Percentiles rank a stretch among this genome's conserved stretches.
phyloP scores from a whole-genome alignment of 129 eudicot species.

The Lonicera japonica region DNA sequence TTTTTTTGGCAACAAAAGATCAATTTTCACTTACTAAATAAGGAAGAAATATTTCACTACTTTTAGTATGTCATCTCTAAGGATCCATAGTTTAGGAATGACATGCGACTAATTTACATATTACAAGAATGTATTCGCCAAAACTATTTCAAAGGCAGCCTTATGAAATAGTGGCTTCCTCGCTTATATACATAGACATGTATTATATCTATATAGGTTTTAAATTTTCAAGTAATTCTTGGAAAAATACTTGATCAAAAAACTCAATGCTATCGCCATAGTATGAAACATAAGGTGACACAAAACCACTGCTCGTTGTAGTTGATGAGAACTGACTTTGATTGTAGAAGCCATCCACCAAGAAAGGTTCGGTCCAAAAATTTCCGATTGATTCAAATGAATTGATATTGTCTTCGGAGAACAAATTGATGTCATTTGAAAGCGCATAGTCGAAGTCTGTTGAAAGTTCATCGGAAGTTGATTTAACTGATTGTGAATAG shows the following conservation, averaged over 20 bases:
- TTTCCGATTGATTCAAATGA: background rate
- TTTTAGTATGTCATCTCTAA: too few relatives aligned
- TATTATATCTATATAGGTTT: too few relatives aligned
- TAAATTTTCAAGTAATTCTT: too few relatives aligned
- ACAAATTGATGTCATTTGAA: background rate
- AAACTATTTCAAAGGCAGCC: too few relatives aligned
- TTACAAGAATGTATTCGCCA: too few relatives aligned
- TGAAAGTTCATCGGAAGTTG: background rate
- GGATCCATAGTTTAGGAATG: too few relatives aligned
- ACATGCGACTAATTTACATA: too few relatives aligned
- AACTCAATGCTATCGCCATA: background rate
- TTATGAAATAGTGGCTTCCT: too few relatives aligned
- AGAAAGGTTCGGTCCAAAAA: constrained; percentile 1
- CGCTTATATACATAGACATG: too few relatives aligned
- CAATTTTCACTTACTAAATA: too few relatives aligned
- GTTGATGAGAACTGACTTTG: background rate
- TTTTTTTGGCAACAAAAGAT: too few relatives aligned
- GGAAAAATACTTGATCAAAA: background rate
- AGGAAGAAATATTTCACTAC: too few relatives aligned
- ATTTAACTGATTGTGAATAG: background rate
- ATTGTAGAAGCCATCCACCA: background rate
- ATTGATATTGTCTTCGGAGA: background rate
- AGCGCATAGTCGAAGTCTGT: background rate
- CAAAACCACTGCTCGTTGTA: background rate
- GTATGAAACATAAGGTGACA: background rate